These are phyloP conservation scores for Diaporthe helianthi DNA, from an alignment of 2,329 filamentous ascomycete species.

Conservation along the genomic window DNA sequence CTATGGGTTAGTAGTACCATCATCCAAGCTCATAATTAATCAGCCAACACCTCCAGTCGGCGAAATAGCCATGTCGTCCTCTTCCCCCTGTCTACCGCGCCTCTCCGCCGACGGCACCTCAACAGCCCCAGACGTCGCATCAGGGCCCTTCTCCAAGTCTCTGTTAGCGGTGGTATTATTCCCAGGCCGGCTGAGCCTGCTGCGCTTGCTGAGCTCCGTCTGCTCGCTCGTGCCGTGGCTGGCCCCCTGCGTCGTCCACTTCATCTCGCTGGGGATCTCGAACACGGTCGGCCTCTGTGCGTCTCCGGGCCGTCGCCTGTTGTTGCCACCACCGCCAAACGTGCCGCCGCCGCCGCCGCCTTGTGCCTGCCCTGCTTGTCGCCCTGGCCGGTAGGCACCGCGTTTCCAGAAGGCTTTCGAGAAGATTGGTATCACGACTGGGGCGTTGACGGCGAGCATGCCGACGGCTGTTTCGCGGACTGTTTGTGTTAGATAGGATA, in stretches of 20 bases:
- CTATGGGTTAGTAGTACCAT: background rate
- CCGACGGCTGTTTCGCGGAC: conserved; percentile 39
- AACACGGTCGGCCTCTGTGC: background rate
- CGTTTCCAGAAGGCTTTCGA: conserved; percentile 35
- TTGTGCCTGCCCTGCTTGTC: background rate
- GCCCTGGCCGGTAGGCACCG: conserved; percentile 30
- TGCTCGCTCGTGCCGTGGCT: background rate
- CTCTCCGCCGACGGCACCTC: background rate
- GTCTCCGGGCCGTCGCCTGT: background rate
- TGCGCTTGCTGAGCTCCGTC: conserved; percentile 7
- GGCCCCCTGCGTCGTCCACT: background rate
- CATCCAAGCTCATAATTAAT: background rate
- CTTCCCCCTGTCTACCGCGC: rapidly evolving
- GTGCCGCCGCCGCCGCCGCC: background rate
- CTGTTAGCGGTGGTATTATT: background rate
- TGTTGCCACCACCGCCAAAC: background rate
- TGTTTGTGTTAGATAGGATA: background rate
- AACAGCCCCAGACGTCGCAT: background rate
- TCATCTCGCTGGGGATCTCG: conserved; percentile 8
- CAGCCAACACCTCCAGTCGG: background rate
- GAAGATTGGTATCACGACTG: conserved; percentile 35
- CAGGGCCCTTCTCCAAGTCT: background rate
- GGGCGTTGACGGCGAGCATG: conserved; percentile 36
- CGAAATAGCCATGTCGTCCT: background rate
- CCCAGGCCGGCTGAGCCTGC: background rate